These are phyloP conservation scores for Laburnicola sp. DNA, from an alignment of 2,329 filamentous ascomycete genomes.

Conservation along the genomic window DNA sequence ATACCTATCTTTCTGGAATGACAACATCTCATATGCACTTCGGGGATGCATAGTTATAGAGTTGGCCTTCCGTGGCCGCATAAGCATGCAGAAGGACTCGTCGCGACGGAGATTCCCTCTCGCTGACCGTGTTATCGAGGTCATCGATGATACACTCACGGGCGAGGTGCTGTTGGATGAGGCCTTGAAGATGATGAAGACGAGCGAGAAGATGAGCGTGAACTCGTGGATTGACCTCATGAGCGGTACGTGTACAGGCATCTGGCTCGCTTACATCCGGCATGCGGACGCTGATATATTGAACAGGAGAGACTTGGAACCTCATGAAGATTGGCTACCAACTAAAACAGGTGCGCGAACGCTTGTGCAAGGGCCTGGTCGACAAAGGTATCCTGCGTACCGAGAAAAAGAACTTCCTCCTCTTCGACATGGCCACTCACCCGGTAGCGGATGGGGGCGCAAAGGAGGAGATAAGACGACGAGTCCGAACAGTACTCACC, in stretches of 20 bases:
- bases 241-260: conserved; percentile 71
- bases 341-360: conserved; percentile 97
- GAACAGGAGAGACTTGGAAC: conserved; percentile 95
- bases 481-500: conserved; percentile 89
- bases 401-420: conserved; percentile 98
- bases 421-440: conserved; percentile 99
- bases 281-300: conserved; percentile 22
- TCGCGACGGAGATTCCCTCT: conserved; percentile 88
- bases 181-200: conserved; percentile 99
- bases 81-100: conserved; percentile 98
- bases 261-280: conserved; percentile 3
- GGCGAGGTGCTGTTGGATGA: conserved; percentile 97
- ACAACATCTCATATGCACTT: conserved; percentile 98
- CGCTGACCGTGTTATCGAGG: conserved; percentile 91
- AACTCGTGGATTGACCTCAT: conserved; percentile 98
- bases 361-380: conserved; percentile 93
- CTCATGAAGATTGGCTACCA: conserved; percentile 99
- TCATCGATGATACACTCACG: conserved; percentile 93
- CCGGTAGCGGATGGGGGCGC: conserved; percentile 96
- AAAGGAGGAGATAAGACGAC: conserved; percentile 94
- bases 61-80: conserved; percentile 91
- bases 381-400: conserved; percentile 98
- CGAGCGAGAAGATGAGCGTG: conserved; percentile 99
- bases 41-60: conserved; percentile 98
- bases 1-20: conserved; percentile 99